A percentile compares a stretch with the other conserved stretches of the same genome.
phyloP scores from a whole-genome alignment of 164 flowering plant species.

The Annona cherimola region DNA sequence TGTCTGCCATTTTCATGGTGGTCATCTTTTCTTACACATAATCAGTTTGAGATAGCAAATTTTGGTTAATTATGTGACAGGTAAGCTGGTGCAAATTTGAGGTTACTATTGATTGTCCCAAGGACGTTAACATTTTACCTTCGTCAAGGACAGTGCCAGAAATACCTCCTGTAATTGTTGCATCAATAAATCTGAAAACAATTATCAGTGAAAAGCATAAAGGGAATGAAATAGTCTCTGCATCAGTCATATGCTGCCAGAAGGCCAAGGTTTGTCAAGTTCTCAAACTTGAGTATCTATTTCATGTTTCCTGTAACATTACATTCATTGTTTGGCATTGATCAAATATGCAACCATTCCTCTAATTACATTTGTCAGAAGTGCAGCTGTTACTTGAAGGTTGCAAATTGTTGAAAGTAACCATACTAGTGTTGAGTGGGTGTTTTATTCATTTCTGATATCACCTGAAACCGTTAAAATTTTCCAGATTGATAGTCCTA shows the following conservation, averaged over 20 bases:
- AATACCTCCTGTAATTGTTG: slow-evolving; percentile 82
- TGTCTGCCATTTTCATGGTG: neutral
- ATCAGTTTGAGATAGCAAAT: neutral
- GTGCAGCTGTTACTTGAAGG: neutral
- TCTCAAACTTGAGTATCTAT: neutral
- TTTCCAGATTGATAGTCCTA: slow-evolving; percentile 91
- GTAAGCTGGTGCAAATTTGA: slow-evolving; percentile 99
- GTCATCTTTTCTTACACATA: neutral
- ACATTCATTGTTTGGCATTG: too few relatives aligned
- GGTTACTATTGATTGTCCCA: slow-evolving; percentile 69
- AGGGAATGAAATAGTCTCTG: slow-evolving; percentile 81
- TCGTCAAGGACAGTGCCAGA: slow-evolving; percentile 43
- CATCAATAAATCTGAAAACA: slow-evolving; percentile 88
- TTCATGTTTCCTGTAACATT: too few relatives aligned
- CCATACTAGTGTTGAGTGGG: too few relatives aligned
- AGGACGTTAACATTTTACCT: slow-evolving; percentile 45
- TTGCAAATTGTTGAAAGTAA: neutral
- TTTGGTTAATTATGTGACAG: slow-evolving; percentile 33
- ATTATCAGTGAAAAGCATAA: slow-evolving; percentile 67
- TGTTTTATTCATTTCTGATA: too few relatives aligned
- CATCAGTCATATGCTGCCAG: slow-evolving; percentile 80
- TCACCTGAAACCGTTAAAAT: neutral
- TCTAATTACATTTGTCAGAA: neutral
- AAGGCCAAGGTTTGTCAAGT: slow-evolving; percentile 64
- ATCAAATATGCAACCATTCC: too few relatives aligned